phyloP scores from a whole-genome alignment of 169 alveolate species.

The Amoebophrya sp. region DNA sequence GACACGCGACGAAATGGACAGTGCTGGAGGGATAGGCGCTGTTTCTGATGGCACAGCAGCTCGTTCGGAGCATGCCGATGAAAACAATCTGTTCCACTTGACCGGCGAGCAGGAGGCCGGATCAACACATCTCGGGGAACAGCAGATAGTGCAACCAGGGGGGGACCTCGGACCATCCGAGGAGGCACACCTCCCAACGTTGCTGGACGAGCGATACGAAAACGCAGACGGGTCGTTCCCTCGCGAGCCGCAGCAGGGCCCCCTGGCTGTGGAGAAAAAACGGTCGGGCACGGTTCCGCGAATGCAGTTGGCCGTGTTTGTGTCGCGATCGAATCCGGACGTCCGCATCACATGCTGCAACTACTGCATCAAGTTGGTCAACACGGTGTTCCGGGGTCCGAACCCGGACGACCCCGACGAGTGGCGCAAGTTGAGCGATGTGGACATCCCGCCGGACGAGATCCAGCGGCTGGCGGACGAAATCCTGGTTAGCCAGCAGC shows the following conservation, averaged over 20 bases:
- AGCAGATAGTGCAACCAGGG: neutral
- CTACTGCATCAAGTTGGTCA: neutral
- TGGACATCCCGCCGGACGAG: neutral
- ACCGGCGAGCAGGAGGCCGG: neutral
- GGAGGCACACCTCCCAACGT: too few species aligned
- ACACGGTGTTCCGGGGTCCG: neutral
- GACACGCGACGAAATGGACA: too few species aligned
- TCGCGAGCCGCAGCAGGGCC: neutral
- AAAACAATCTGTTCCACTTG: neutral
- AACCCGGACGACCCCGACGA: neutral
- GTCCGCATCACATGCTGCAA: conserved; percentile 9
- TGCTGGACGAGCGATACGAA: neutral
- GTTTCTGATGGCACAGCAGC: too few species aligned
- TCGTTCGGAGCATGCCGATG: too few species aligned
- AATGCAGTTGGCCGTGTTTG: neutral
- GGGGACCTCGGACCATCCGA: too few species aligned
- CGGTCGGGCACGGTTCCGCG: neutral
- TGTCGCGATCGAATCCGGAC: conserved; percentile 12
- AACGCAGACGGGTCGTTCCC: neutral
- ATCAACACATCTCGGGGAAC: neutral
- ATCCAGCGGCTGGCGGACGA: neutral
- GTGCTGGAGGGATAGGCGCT: neutral
- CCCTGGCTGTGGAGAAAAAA: neutral
- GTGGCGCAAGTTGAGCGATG: neutral
- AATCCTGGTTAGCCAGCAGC: too few species aligned